Percentiles rank a stretch among this genome's conserved stretches.
Evolutionary conservation across 2,329 filamentous ascomycete species (phyloP).

Genomic region (Fusarium sp.): DNA sequence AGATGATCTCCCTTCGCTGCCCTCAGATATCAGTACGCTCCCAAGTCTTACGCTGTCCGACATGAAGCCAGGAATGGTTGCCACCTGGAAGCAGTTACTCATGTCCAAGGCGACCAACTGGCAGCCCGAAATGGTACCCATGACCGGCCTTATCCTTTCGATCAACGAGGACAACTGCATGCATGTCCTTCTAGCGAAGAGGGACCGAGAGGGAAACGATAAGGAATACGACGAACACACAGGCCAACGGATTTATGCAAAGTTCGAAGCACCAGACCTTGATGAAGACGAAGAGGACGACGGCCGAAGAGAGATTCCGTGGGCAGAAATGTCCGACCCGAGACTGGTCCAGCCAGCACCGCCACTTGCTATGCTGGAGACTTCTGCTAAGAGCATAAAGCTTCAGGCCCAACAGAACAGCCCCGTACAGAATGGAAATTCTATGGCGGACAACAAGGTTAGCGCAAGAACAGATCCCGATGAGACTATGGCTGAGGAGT

Average conservation of each 20-base stretch:
- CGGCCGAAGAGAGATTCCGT: slow-evolving; percentile 68
- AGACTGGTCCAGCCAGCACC: slow-evolving; percentile 65
- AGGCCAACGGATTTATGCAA: slow-evolving; percentile 78
- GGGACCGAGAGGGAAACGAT: slow-evolving; percentile 70
- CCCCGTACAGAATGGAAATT: slow-evolving; percentile 15
- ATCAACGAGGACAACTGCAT: slow-evolving; percentile 63
- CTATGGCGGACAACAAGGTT: slow-evolving; percentile 39
- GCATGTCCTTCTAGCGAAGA: slow-evolving; percentile 72
- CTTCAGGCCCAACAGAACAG: slow-evolving; percentile 32
- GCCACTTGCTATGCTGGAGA: slow-evolving; percentile 39
- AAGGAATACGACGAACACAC: slow-evolving; percentile 72
- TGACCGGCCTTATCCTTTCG: slow-evolving; percentile 74
- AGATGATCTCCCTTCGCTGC: slow-evolving; percentile 72
- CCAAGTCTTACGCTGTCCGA: slow-evolving; percentile 59
- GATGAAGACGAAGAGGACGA: slow-evolving; percentile 67
- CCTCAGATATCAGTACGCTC: slow-evolving; percentile 65
- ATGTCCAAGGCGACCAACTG: slow-evolving; percentile 71
- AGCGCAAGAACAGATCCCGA: slow-evolving; percentile 35
- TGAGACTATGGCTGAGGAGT: slow-evolving; percentile 39
- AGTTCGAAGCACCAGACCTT: slow-evolving; percentile 77
- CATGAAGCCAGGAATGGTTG: slow-evolving; percentile 67
- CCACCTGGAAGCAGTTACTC: slow-evolving; percentile 74
- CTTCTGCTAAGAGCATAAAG: slow-evolving; percentile 39
- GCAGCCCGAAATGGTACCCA: slow-evolving; percentile 70
- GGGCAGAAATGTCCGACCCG: slow-evolving; percentile 73